Percentiles rank a stretch among this genome's conserved stretches.
Evolutionary conservation across 2,329 filamentous ascomycete species (phyloP).

Genomic region (Alternaria viburni): DNA sequence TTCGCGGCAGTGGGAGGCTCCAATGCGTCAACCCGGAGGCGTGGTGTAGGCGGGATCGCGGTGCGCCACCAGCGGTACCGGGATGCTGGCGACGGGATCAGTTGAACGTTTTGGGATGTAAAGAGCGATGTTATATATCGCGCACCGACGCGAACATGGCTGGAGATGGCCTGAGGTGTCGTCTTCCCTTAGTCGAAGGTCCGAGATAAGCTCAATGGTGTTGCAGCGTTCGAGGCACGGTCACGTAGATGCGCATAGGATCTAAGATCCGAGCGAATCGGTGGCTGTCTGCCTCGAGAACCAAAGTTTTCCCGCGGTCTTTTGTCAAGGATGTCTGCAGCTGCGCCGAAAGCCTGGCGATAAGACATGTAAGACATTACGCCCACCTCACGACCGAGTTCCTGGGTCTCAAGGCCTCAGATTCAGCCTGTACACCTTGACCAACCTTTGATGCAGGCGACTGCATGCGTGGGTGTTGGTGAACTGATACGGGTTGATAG

Average conservation of each 20-base stretch:
- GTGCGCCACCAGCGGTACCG: neutral
- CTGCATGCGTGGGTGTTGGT: neutral
- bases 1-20: neutral
- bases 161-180: neutral
- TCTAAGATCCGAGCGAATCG: neutral
- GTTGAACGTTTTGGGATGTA: slow-evolving; percentile 15
- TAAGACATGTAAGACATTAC: neutral
- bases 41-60: neutral
- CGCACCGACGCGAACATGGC: neutral
- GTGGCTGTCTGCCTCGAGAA: neutral
- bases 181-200: neutral
- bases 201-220: neutral
- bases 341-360: neutral
- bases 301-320: neutral
- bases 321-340: neutral
- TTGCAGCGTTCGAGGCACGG: neutral
- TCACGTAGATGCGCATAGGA: neutral
- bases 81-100: slow-evolving; percentile 6
- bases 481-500: neutral
- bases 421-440: neutral
- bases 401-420: too few species aligned
- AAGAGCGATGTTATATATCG: slow-evolving; percentile 4
- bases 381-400: neutral
- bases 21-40: neutral
- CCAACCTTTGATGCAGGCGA: neutral